Percentiles rank a stretch among this genome's conserved stretches.
Conservation (phyloP, 768 basidiomycete genomes). For the Paxillus ammoniavirescens region DNA sequence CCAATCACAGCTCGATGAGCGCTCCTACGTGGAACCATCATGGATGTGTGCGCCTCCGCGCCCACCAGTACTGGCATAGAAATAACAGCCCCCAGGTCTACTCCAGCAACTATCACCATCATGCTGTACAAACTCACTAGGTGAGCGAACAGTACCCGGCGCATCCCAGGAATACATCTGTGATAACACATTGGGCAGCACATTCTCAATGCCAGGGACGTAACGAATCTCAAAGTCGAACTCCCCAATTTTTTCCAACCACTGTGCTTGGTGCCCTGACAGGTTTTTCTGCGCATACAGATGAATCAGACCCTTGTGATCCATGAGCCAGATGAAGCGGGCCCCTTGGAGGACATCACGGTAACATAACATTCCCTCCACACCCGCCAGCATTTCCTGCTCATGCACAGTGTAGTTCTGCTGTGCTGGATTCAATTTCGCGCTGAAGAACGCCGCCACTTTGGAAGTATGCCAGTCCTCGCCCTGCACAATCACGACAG, state of each 20-base stretch:
- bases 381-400: conserved; percentile 36
- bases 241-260: conserved; percentile 33
- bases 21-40: not conserved
- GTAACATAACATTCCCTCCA: conserved; percentile 33
- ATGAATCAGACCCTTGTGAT: conserved; percentile 26
- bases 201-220: conserved; percentile 26
- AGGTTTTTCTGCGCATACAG: conserved; percentile 33
- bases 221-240: conserved; percentile 33
- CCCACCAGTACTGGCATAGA: conserved; percentile 1
- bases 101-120: not conserved
- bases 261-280: conserved; percentile 33
- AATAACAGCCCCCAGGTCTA: not conserved
- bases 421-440: conserved; percentile 34
- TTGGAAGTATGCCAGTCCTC: not conserved
- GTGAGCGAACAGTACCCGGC: not conserved
- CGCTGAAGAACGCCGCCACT: conserved; percentile 3
- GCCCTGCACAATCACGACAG: not conserved
- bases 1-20: too few species aligned
- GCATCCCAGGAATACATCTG: conserved; percentile 7
- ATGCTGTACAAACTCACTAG: not conserved
- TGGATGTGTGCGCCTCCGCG: not conserved
- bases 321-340: conserved; percentile 28
- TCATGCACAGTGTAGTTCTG: conserved; percentile 42
- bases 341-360: conserved; percentile 30
- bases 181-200: conserved; percentile 26